Evolutionary conservation across 768 basidiomycete genomes (phyloP), one percentile per base, ranked within the genome.

Genomic region (Suillus subalutaceus): DNA sequence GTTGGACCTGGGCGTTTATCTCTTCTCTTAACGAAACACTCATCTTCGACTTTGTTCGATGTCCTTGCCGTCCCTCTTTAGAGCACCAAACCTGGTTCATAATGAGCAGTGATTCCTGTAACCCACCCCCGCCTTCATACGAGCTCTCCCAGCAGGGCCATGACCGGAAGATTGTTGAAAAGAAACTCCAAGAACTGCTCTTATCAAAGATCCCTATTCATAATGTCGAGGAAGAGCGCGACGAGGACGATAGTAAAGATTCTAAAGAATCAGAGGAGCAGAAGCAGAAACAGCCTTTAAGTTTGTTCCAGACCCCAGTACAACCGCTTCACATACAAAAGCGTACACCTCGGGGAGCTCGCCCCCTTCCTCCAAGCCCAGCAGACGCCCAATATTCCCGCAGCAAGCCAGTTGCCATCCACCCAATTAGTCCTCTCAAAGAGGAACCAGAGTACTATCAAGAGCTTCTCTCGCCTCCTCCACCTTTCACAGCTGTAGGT

Each of bases 101-200:
- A 23, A 77, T 79, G 76, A 70, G 16, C 52, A 52, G 55, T 66
- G 63, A 77, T 16, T 65, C 35, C 26, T 75, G 71, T 57, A 60
- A 72, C 4, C 80, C 77, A 1, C 77, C 76, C 3, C 83, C 83
- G 1, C 82, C 83, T 1, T 74, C 83, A 1, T 84, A 84, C 72
- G 77, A 83, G 60, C 66, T 72, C 63, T 78, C 79, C 12, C 71
- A 79, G 26, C 72, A 77, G 50, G 78, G 77, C 52, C 85, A 83
- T 57, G 86, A 90, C 72, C 83, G 78, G 58, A 90, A 88, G 75
- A 77, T 84, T 50, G 72, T 80, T 2, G 75, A 77, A 58, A 57
- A 67, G 26, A 32, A 60, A 13, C 26, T 62, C 2, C 72, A 71
- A 43, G 57, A 41, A 6, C 65, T 66, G 41, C 65, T 67, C 41